Percentiles rank a stretch among this genome's conserved stretches.
These are phyloP conservation scores for Wallacemonas sp. DNA, from an alignment of 208 protist species.

Conservation along the genomic window DNA sequence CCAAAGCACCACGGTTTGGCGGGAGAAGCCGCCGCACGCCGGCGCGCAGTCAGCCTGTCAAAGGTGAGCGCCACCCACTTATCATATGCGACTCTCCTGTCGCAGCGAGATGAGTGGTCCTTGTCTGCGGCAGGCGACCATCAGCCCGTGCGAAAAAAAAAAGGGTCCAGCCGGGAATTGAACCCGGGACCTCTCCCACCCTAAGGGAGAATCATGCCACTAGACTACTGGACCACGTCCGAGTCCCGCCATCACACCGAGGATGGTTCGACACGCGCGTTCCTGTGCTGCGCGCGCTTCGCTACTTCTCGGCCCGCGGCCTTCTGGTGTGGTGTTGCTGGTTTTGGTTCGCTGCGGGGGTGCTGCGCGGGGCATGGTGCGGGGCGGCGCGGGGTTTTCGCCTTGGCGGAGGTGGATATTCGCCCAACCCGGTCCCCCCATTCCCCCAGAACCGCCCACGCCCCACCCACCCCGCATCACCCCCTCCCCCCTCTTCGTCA, in stretches of 20 bases:
- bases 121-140: not conserved
- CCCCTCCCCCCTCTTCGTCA: not conserved
- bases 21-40: too few relatives aligned
- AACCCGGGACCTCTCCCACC: slow-evolving; percentile 91
- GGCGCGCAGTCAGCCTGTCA: too few relatives aligned
- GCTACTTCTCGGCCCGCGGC: not conserved
- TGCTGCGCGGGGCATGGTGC: not conserved
- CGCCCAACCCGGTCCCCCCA: too few relatives aligned
- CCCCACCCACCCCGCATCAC: not conserved
- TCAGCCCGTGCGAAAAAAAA: not conserved
- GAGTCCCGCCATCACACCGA: too few relatives aligned
- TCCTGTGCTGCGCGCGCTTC: too few relatives aligned
- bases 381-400: not conserved
- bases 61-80: too few relatives aligned
- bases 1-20: too few relatives aligned
- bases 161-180: slow-evolving; percentile 84
- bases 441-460: not conserved
- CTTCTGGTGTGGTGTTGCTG: too few relatives aligned
- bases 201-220: slow-evolving; percentile 94
- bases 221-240: slow-evolving; percentile 85
- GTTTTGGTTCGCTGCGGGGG: not conserved
- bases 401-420: not conserved
- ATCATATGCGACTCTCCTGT: too few relatives aligned
- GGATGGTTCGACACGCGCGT: too few relatives aligned
- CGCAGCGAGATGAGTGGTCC: too few relatives aligned